phyloP scores from a whole-genome alignment of 192 early-diverging fungal species.

The Podila clonocystis region DNA sequence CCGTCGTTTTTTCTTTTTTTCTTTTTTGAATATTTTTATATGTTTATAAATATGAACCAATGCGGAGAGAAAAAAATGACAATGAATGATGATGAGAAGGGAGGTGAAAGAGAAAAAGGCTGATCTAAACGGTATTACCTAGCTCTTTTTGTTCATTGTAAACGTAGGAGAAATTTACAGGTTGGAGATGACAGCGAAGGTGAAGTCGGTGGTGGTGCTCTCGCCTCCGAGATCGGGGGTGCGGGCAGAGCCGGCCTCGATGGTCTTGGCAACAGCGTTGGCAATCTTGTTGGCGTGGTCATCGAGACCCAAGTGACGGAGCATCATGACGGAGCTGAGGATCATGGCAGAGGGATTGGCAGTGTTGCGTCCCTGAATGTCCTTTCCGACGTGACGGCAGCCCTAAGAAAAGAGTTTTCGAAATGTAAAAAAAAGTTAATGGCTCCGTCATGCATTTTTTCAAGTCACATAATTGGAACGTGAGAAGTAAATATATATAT shows the following conservation, averaged over 20 bases:
- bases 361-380: slow-evolving; percentile 93
- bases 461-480: not conserved
- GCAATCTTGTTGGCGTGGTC: slow-evolving; percentile 93
- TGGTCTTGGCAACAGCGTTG: slow-evolving; percentile 89
- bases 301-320: slow-evolving; percentile 92
- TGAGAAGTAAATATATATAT: not conserved
- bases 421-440: not conserved
- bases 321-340: slow-evolving; percentile 94
- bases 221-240: slow-evolving; percentile 94
- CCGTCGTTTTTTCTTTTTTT: not conserved
- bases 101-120: slow-evolving; percentile 7
- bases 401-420: slow-evolving; percentile 54
- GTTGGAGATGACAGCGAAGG: slow-evolving; percentile 84
- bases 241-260: slow-evolving; percentile 75
- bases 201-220: slow-evolving; percentile 93
- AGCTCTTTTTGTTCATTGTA: not conserved
- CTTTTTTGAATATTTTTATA: slow-evolving; percentile 11
- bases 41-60: slow-evolving; percentile 1
- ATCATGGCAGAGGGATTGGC: slow-evolving; percentile 97
- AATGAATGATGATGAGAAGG: slow-evolving; percentile 8
- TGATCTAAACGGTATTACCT: not conserved
- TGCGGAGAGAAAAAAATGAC: slow-evolving; percentile 5
- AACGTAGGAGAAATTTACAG: slow-evolving; percentile 56
- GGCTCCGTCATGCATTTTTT: not conserved
- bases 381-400: slow-evolving; percentile 98